Evolutionary conservation across 768 basidiomycete species (phyloP).

Genomic region (Mrakia hoshinonis): DNA sequence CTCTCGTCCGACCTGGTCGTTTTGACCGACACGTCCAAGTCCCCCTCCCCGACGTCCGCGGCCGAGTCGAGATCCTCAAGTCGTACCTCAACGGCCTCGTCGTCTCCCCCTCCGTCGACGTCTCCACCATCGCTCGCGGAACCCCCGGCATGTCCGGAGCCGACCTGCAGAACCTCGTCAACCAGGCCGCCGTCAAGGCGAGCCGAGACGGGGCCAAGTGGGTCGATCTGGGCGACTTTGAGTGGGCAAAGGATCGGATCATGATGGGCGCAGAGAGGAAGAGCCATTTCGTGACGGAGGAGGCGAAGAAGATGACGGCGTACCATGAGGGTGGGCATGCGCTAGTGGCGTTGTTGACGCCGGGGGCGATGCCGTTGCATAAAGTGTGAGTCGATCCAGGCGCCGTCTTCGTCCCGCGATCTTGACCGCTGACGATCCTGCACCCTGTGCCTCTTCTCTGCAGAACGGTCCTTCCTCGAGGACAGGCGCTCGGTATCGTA

Average conservation of each 20-base stretch:
- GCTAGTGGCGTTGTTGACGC: constrained; percentile 86
- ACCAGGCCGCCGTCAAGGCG: constrained; percentile 90
- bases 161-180: constrained; percentile 83
- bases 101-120: constrained; percentile 66
- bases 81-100: constrained; percentile 82
- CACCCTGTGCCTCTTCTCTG: background rate
- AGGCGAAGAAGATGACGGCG: constrained; percentile 80
- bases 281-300: constrained; percentile 77
- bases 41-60: constrained; percentile 59
- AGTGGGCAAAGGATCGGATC: constrained; percentile 90
- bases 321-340: constrained; percentile 71
- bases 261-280: constrained; percentile 94
- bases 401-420: background rate
- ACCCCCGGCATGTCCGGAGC: constrained; percentile 96
- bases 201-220: constrained; percentile 67
- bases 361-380: constrained; percentile 91
- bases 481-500: constrained; percentile 66
- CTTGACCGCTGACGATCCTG: background rate
- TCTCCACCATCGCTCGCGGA: constrained; percentile 79
- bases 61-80: constrained; percentile 77
- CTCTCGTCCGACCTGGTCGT: constrained; percentile 88
- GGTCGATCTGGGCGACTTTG: constrained; percentile 74
- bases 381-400: constrained; percentile 54
- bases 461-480: constrained; percentile 83
- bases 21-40: constrained; percentile 66